Evolutionary conservation across 129 eudicot genomes (phyloP).

Genomic region (Artemisia tridentata): DNA sequence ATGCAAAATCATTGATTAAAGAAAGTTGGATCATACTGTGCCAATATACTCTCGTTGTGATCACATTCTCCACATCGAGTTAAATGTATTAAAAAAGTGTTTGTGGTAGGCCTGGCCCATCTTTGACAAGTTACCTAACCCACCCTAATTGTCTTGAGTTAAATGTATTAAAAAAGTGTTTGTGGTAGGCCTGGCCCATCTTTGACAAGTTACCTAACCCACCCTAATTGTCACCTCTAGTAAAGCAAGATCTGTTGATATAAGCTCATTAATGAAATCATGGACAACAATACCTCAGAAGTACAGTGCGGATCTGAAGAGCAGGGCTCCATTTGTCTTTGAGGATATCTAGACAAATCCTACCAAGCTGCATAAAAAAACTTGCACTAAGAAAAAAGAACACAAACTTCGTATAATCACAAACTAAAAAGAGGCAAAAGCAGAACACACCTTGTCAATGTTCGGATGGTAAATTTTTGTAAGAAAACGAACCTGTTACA

Average conservation of each 20-base stretch:
- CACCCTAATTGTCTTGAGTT: too few relatives aligned
- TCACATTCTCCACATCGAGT: not conserved
- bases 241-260: slow-evolving; percentile 5
- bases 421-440: slow-evolving; percentile 8
- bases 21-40: not conserved
- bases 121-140: not conserved
- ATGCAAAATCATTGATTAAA: not conserved
- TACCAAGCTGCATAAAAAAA: slow-evolving; percentile 42
- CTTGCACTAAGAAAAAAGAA: not conserved
- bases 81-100: too few relatives aligned
- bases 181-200: not conserved
- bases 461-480: slow-evolving; percentile 57
- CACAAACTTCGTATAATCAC: slow-evolving; percentile 10
- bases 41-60: not conserved
- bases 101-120: not conserved
- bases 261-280: not conserved
- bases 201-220: not conserved
- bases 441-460: slow-evolving; percentile 46
- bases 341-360: slow-evolving; percentile 59
- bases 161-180: too few relatives aligned
- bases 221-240: not conserved
- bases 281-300: slow-evolving; percentile 38
- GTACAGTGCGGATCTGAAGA: slow-evolving; percentile 58
- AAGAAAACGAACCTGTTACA: slow-evolving; percentile 52
- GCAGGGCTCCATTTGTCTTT: slow-evolving; percentile 68